Base-by-base conservation (phyloP, 768 basidiomycete species). In the Xanthoconium stramineum region DNA sequence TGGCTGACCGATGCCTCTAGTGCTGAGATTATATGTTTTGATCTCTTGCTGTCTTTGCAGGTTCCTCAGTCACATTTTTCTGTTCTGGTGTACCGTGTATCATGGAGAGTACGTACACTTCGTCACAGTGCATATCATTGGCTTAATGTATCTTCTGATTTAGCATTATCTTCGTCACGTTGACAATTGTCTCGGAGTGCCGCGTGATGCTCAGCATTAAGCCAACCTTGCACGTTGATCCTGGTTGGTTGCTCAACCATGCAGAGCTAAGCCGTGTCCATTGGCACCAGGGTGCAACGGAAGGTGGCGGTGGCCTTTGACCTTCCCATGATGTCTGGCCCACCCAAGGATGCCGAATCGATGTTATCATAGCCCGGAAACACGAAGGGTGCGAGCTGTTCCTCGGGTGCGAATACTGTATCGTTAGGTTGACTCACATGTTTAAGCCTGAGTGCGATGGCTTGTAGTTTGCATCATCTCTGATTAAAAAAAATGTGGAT, bases 251-350 rank as follows among this genome's bases (percentile, higher is more conserved):
- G 9, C 70, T 81, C 24, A 79, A 70, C 60, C 72, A 76, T 56
- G 72, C 75, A 7, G 78, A 80, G 63, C 69, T 80, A 28, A 75
- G 73, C 39, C 76, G 78, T 28, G 72, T 80, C 4, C 69, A 62
- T 2, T 78, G 76, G 74, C 70, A 67, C 28, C 64, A 30, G 12
- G 78, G 76, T 9, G 58, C 60, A 9, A 69, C 59, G 30, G 72
- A 73, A 40, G 72, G 76, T 63, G 15, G 66, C 66, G 19, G 66
- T 63, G 47, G 29, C 44, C 24, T 63, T 47, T 35, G 39, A 49
- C 2, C 45, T 49, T 38, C 53, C 60, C 20, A 12, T 9, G 24
- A 0, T 19, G 19, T 24, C 55, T 32, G 6, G 33, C 17, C 35
- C 7, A 19, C 24, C 12, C 14, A 20, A 19, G 10, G 46, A 52